These are phyloP conservation scores for Trichoderma guizhouense DNA, from an alignment of 2,329 filamentous ascomycete species.

Conservation along the genomic window DNA sequence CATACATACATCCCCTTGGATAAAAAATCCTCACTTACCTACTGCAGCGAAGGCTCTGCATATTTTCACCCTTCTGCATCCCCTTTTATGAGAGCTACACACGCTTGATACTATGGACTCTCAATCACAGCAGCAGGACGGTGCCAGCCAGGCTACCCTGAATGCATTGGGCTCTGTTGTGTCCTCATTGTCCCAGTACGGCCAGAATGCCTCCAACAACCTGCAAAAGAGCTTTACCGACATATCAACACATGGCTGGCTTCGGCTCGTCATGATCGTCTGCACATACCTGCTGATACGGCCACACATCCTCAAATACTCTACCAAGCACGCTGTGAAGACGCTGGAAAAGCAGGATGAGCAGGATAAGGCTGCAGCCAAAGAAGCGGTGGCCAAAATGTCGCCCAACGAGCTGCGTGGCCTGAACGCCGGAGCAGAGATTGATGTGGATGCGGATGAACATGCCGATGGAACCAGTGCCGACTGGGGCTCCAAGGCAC, in stretches of 20 bases:
- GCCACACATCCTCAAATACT: constrained; percentile 68
- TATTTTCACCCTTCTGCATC: background rate
- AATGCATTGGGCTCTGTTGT: constrained; percentile 34
- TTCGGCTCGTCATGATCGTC: constrained; percentile 69
- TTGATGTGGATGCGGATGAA: constrained; percentile 48
- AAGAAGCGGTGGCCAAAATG: constrained; percentile 49
- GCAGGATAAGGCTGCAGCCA: constrained; percentile 50
- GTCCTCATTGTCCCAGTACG: constrained; percentile 35
- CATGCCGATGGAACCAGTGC: constrained; percentile 46
- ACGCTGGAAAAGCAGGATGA: constrained; percentile 59
- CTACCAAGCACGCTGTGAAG: constrained; percentile 60
- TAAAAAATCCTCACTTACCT: background rate
- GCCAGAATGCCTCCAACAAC: constrained; percentile 45
- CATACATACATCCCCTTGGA: background rate
- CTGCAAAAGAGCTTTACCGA: constrained; percentile 46
- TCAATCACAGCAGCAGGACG: constrained; percentile 24
- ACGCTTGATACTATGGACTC: constrained; percentile 10
- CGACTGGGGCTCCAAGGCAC: constrained; percentile 68
- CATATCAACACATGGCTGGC: constrained; percentile 53
- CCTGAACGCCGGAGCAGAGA: constrained; percentile 51
- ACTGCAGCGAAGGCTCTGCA: background rate
- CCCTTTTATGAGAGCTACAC: background rate
- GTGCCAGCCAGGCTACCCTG: constrained; percentile 29
- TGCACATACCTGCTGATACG: constrained; percentile 71
- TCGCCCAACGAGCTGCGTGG: constrained; percentile 64